Conservation (phyloP, 352 stramenopile species). For the Globisporangium barbulae region DNA sequence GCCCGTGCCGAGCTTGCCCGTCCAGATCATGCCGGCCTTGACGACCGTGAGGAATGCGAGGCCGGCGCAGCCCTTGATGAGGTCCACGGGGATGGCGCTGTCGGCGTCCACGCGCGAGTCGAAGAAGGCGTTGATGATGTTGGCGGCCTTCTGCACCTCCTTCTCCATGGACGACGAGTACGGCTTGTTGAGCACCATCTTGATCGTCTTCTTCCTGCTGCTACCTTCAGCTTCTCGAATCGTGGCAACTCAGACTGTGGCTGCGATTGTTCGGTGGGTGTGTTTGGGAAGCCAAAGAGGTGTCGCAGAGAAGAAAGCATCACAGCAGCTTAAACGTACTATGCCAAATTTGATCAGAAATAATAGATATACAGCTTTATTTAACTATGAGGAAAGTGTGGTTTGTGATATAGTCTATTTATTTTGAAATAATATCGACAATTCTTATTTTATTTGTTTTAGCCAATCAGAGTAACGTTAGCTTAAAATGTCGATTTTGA, state of each 20-base stretch:
- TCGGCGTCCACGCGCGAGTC: constrained; percentile 67
- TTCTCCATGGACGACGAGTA: constrained; percentile 88
- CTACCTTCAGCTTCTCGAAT: constrained; percentile 1
- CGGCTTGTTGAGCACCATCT: constrained; percentile 83
- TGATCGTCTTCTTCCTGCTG: constrained; percentile 2
- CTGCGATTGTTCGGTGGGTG: neutral
- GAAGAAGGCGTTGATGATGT: constrained; percentile 86
- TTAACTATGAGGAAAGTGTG: neutral
- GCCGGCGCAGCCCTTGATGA: constrained; percentile 72
- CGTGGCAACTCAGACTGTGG: neutral
- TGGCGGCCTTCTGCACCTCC: constrained; percentile 76
- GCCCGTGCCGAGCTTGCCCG: constrained; percentile 80
- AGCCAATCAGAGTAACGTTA: neutral
- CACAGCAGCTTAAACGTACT: neutral
- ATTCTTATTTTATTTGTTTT: neutral
- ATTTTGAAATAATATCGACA: neutral
- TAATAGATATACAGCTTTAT: neutral
- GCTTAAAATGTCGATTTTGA: no score
- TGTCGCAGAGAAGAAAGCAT: neutral
- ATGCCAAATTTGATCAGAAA: neutral
- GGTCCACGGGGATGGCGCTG: constrained; percentile 71
- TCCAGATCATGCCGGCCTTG: constrained; percentile 85
- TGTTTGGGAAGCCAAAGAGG: no score
- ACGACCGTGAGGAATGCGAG: constrained; percentile 86
- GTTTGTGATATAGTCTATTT: neutral